Conservation (phyloP, 495 filamentous ascomycete species). For the Choiromyces venosus region DNA sequence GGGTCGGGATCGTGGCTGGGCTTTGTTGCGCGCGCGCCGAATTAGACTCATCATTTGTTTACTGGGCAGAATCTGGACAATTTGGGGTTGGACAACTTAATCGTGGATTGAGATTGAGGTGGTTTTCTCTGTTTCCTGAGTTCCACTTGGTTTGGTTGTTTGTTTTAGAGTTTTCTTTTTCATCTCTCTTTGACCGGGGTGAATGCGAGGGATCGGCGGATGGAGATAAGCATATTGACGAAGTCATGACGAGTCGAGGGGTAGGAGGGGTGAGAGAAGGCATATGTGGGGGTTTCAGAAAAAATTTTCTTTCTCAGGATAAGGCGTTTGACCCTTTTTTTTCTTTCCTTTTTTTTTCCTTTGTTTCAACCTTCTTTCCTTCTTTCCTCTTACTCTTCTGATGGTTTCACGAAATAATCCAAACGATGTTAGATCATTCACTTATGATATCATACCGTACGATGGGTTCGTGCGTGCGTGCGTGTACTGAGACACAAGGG, state of each 20-base stretch:
- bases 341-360: background rate
- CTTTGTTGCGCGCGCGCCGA: background rate
- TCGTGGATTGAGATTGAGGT: constrained; percentile 1
- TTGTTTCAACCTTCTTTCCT: background rate
- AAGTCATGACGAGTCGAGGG: background rate
- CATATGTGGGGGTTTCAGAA: background rate
- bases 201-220: background rate
- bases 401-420: background rate
- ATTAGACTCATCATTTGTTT: constrained; percentile 2
- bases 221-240: background rate
- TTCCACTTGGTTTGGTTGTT: background rate
- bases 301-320: background rate
- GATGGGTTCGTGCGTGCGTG: background rate
- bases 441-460: background rate
- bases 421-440: background rate
- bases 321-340: background rate
- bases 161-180: constrained; percentile 1
- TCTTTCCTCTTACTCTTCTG: background rate
- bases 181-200: background rate
- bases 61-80: background rate
- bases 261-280: background rate
- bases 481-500: background rate
- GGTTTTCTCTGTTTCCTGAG: background rate
- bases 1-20: background rate
- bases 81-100: background rate